Percentiles rank a stretch among this genome's conserved stretches.
phyloP scores from a whole-genome alignment of 805 yeast genomes.

The Metschnikowia kofuensis region DNA sequence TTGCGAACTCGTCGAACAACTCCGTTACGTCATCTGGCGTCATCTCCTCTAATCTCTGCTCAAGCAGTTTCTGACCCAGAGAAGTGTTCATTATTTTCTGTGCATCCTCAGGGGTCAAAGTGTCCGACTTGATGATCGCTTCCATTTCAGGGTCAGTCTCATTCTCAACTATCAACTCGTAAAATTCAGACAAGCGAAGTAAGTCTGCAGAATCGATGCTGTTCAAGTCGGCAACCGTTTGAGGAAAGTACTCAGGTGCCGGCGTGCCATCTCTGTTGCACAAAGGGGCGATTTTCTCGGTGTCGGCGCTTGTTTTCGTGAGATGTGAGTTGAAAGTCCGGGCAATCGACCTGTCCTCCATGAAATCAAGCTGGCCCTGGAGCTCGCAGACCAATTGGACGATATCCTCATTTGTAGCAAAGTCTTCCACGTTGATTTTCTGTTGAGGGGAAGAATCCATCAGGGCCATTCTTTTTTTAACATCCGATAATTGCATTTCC shows the following conservation, averaged over 20 bases:
- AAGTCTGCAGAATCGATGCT: constrained; percentile 44
- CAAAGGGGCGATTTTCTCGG: constrained; percentile 54
- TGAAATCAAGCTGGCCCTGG: constrained; percentile 77
- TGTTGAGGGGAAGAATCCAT: constrained; percentile 14
- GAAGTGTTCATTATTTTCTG: constrained; percentile 10
- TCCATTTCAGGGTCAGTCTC: constrained; percentile 13
- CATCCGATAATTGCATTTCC: constrained; percentile 60
- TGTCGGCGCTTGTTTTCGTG: constrained; percentile 31
- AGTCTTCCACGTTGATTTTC: constrained; percentile 49
- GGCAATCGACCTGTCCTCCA: constrained; percentile 75
- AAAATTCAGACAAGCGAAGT: constrained; percentile 61
- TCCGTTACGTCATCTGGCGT: constrained; percentile 49
- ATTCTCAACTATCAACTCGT: constrained; percentile 60
- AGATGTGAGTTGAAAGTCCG: constrained; percentile 65
- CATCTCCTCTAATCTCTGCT: constrained; percentile 21
- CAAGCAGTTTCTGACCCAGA: constrained; percentile 7
- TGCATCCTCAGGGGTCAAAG: constrained; percentile 16
- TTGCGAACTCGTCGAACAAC: constrained; percentile 61
- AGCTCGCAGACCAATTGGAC: constrained; percentile 85
- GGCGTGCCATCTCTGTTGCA: constrained; percentile 84
- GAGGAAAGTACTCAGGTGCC: constrained; percentile 51
- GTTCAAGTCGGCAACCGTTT: constrained; percentile 51
- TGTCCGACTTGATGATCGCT: constrained; percentile 13
- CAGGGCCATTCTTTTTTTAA: constrained; percentile 28
- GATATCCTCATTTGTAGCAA: constrained; percentile 77